Evolutionary conservation across 805 yeast species (phyloP).

Genomic region (Pichia sporocuriosa): DNA sequence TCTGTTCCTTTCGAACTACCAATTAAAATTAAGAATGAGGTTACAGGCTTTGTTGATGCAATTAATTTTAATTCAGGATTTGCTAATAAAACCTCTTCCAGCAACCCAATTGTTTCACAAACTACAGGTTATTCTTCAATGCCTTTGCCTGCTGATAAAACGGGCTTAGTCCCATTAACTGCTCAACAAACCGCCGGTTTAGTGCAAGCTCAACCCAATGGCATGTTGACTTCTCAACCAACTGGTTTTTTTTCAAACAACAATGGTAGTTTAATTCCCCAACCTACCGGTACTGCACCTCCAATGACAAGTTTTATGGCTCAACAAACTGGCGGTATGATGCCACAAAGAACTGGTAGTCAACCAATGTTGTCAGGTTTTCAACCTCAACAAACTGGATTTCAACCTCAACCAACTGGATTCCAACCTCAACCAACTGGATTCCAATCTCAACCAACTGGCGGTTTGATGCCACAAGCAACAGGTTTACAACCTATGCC

Average conservation of each 20-base stretch:
- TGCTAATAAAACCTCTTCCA: constrained; percentile 2
- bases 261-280: constrained; percentile 37
- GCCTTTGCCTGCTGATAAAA: constrained; percentile 36
- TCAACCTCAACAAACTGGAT: constrained; percentile 18
- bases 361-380: constrained; percentile 24
- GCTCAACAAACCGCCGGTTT: constrained; percentile 29
- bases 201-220: constrained; percentile 45
- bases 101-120: constrained; percentile 21
- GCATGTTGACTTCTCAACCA: constrained; percentile 30
- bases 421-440: constrained; percentile 23
- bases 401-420: constrained; percentile 36
- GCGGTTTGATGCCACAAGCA: constrained; percentile 35
- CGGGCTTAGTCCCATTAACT: constrained; percentile 37
- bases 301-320: constrained; percentile 30
- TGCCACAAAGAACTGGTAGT: constrained; percentile 18
- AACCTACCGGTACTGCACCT: constrained; percentile 41
- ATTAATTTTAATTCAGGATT: constrained; percentile 72
- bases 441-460: constrained; percentile 30
- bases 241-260: constrained; percentile 40
- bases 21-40: constrained; percentile 70
- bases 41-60: constrained; percentile 81
- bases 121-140: constrained; percentile 17
- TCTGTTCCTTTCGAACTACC: constrained; percentile 70
- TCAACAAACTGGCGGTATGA: constrained; percentile 22
- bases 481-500: constrained; percentile 47